These are phyloP conservation scores for Rubia occidens DNA, from an alignment of 305 asterid species.

Conservation along the genomic window DNA sequence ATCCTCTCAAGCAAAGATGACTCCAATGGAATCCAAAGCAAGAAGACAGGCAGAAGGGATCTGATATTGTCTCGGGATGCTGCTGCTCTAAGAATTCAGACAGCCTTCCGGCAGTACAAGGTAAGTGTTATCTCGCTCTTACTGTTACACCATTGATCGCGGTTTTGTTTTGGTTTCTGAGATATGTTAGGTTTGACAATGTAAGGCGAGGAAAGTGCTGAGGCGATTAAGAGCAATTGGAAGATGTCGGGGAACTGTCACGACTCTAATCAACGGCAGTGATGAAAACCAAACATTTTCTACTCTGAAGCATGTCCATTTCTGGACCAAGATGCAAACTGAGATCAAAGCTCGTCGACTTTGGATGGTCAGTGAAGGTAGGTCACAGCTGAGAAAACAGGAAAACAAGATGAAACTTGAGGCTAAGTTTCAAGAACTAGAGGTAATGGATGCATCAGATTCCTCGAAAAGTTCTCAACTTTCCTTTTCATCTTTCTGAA, in stretches of 20 bases:
- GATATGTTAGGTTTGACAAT: not conserved
- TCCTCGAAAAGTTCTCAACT: not conserved
- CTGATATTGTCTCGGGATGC: conserved; percentile 6
- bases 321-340: conserved; percentile 58
- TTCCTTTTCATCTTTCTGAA: not conserved
- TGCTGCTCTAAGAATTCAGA: conserved; percentile 35
- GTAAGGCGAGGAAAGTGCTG: conserved; percentile 46
- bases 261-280: conserved; percentile 23
- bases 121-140: conserved; percentile 12
- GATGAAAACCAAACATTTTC: conserved; percentile 40
- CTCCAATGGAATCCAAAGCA: conserved; percentile 26
- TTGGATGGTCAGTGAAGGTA: conserved; percentile 47
- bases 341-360: conserved; percentile 53
- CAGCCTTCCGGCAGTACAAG: conserved; percentile 29
- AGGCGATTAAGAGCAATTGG: conserved; percentile 34
- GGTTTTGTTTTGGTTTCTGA: not conserved
- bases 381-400: conserved; percentile 40
- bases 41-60: conserved; percentile 11
- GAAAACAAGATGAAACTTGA: conserved; percentile 58
- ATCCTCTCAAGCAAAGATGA: conserved; percentile 15
- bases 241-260: conserved; percentile 35
- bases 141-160: not conserved
- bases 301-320: conserved; percentile 50
- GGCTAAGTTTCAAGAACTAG: conserved; percentile 60
- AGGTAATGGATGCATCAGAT: conserved; percentile 28